Evolutionary conservation across 306 rosid species (phyloP), one percentile per base, ranked within the genome.

Genomic region (Datisca glomerata): DNA sequence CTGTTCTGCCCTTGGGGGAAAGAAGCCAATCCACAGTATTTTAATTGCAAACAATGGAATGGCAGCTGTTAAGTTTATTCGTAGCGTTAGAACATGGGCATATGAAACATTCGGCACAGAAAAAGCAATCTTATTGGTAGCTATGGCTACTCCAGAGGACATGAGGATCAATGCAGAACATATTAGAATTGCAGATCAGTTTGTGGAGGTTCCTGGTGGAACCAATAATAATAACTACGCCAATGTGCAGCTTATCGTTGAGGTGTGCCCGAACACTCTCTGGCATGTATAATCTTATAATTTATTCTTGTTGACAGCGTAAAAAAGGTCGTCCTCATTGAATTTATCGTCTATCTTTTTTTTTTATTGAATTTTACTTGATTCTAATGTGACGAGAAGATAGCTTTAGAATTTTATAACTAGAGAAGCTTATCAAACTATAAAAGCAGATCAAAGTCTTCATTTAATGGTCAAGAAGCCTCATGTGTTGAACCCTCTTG

Each of bases 151-250:
- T 20, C 94, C 98, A 35, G 98, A 91, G 73, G 98, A 91, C 62
- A 91, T 91, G 98, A 74, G 96, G 70, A 91, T 91, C 76, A 91
- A 91, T 63, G 98, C 98, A n/a, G 98, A 91, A 50, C 98, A 91
- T 73, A 91, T 91, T 63, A 84, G 96, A 74, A 91, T 84, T 19
- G 98, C 98, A 12, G 96, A 91, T 78, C 95, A 91, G 62, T 91
- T 91, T 75, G 96, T 84, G 35, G 96, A 91, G 71, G 98, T 91
- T 45, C 98, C 98, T 51, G 98, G 98, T 51, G 98, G 98, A 63
- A 91, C 98, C 47, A 91, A 91, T 68, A 91, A 91, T 74, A 91
- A 91, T 63, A 91, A 91, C 65, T 91, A 91, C 59, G 98, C 98
- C 55, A 91, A 91, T 57, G 98, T 91, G 56, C 98, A 84, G 59